Evolutionary conservation across 805 yeast species (phyloP), one percentile per base, ranked within the genome.

Genomic region (Scheffersomyces lignosus): DNA sequence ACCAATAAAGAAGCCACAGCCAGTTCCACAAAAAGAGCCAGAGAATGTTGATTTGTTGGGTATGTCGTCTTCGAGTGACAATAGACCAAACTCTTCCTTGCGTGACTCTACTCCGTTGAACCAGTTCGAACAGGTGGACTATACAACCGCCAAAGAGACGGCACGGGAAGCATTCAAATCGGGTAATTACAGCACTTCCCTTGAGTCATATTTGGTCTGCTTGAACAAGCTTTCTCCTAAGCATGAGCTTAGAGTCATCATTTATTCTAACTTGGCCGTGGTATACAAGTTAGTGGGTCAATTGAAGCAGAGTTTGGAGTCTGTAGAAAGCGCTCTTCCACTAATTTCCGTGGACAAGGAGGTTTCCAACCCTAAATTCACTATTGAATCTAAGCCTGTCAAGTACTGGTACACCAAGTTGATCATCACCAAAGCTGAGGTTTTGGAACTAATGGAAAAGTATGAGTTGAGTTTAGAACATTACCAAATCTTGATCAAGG

Each of bases 111-210:
- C 52, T 1, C 58, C 63, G 1, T 47, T 70, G 33, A 61, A 70
- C 46, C 64, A 66, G 27, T 63, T 71, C 48, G 60, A 62, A 24
- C 65, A 63, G 46, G 62, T 63, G 27, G 62, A 65, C 64, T 48
- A 80, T 65, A 65, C 68, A 5, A 73, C 72, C 16, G 65, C 70
- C 18, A 78, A 80, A 41, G 61, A 59, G 5, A 70, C 70, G 17
- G 99, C 89, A 4, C 64, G 78, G 5, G 71, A 71, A 13, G 71
- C 80, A 1, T 93, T 81, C 65, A 77, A 78, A 38, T 73, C 78
- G n/a, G 99, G 99, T 14, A 91, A 93, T 56, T 93, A 83, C 56
- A 58, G 79, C 3, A 54, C 65, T 4, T 90, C 99, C 0, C 65
- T 78, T 10, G 72, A 64, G 18, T 70, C 71, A 36, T 93, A 86